These are phyloP conservation scores for Tremella fuciformis DNA, from an alignment of 768 basidiomycete genomes.

Conservation along the genomic window DNA sequence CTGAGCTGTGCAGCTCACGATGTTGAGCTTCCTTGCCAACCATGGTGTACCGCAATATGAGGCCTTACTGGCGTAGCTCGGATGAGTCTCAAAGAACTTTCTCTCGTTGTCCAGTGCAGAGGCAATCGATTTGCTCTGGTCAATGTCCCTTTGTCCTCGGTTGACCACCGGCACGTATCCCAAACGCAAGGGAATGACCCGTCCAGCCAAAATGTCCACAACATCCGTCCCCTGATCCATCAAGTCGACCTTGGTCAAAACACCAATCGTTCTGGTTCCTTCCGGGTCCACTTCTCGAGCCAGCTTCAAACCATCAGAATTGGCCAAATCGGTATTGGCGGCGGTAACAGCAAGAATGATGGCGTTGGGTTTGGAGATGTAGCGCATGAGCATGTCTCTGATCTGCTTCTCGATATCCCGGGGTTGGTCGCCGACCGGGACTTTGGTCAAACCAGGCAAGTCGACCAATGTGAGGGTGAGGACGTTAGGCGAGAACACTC, in stretches of 20 bases:
- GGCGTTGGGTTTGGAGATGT: slow-evolving; percentile 90
- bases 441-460: slow-evolving; percentile 88
- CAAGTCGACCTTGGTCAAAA: slow-evolving; percentile 94
- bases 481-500: slow-evolving; percentile 95
- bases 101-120: slow-evolving; percentile 84
- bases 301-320: slow-evolving; percentile 94
- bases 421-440: slow-evolving; percentile 94
- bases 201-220: slow-evolving; percentile 95
- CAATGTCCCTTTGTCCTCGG: slow-evolving; percentile 95
- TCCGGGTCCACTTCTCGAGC: slow-evolving; percentile 97
- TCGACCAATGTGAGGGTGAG: slow-evolving; percentile 96
- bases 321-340: slow-evolving; percentile 95
- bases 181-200: slow-evolving; percentile 89
- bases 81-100: slow-evolving; percentile 90
- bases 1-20: slow-evolving; percentile 59
- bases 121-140: slow-evolving; percentile 76
- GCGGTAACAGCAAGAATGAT: slow-evolving; percentile 95
- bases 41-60: slow-evolving; percentile 95
- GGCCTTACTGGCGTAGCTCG: slow-evolving; percentile 87
- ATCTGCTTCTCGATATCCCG: slow-evolving; percentile 97
- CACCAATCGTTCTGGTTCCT: slow-evolving; percentile 94
- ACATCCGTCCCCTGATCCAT: slow-evolving; percentile 99
- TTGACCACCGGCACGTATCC: slow-evolving; percentile 99
- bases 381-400: slow-evolving; percentile 91
- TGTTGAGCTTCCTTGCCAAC: slow-evolving; percentile 91